These are phyloP conservation scores for Saturnispora galanensis DNA, from an alignment of 805 yeast genomes.

Conservation along the genomic window DNA sequence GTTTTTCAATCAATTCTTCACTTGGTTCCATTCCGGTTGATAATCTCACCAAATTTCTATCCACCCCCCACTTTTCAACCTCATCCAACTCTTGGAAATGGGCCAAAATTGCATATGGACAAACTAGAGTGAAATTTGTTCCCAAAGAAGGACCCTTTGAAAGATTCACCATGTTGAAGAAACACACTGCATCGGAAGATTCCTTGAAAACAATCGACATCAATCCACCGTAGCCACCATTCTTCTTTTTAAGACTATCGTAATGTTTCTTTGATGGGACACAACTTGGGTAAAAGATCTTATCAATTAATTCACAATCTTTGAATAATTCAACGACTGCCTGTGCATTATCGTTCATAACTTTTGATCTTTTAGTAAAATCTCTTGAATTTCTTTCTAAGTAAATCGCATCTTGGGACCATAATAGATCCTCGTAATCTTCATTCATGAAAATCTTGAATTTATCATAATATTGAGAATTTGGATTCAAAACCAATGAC, in stretches of 20 bases:
- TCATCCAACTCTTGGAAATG: slow-evolving; percentile 77
- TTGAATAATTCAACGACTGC: slow-evolving; percentile 45
- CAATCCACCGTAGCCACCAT: slow-evolving; percentile 74
- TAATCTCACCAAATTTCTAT: slow-evolving; percentile 63
- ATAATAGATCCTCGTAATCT: slow-evolving; percentile 62
- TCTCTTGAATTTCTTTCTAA: slow-evolving; percentile 91
- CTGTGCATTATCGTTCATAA: slow-evolving; percentile 47
- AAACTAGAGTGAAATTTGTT: slow-evolving; percentile 78
- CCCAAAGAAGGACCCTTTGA: slow-evolving; percentile 91
- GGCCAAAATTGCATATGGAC: slow-evolving; percentile 83
- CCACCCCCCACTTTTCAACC: slow-evolving; percentile 75
- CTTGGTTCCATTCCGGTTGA: slow-evolving; percentile 80
- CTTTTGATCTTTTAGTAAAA: slow-evolving; percentile 52
- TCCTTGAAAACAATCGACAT: slow-evolving; percentile 63
- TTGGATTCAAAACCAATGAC: slow-evolving; percentile 67
- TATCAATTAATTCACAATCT: slow-evolving; percentile 43
- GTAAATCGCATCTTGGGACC: slow-evolving; percentile 92
- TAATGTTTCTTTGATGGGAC: slow-evolving; percentile 50
- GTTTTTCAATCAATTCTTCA: slow-evolving; percentile 40
- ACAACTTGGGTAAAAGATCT: slow-evolving; percentile 63
- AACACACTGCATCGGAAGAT: slow-evolving; percentile 55
- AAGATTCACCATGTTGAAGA: slow-evolving; percentile 58
- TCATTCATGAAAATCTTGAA: slow-evolving; percentile 43
- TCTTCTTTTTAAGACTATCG: slow-evolving; percentile 54
- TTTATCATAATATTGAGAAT: slow-evolving; percentile 37